Evolutionary conservation across 116 monocot genomes (phyloP).

Genomic region (Dioscorea cayenensis): DNA sequence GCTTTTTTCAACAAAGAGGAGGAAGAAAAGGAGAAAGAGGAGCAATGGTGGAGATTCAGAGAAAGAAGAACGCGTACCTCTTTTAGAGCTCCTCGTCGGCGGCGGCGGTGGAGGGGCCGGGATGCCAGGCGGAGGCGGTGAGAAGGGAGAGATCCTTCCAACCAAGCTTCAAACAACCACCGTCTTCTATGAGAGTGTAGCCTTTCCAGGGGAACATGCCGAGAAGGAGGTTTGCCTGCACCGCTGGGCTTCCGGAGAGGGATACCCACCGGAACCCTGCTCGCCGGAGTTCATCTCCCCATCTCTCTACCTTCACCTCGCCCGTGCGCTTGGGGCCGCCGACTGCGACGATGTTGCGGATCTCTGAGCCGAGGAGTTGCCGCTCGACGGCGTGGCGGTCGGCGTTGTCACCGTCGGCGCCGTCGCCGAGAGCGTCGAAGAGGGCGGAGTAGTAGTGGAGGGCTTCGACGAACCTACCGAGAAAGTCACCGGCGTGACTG

Average conservation of each 20-base stretch:
- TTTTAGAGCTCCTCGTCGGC: neutral
- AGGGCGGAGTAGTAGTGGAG: constrained; percentile 90
- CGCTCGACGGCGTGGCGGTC: constrained; percentile 79
- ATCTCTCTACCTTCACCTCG: constrained; percentile 61
- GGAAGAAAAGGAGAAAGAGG: too few relatives aligned
- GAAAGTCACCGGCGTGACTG: constrained; percentile 47
- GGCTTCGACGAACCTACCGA: constrained; percentile 76
- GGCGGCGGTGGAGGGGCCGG: neutral
- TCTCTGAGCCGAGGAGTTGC: constrained; percentile 73
- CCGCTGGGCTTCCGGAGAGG: constrained; percentile 62
- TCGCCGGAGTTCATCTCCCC: constrained; percentile 61
- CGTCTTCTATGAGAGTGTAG: constrained; percentile 74
- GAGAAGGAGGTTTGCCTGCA: constrained; percentile 70
- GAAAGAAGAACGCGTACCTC: too few relatives aligned
- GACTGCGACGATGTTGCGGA: constrained; percentile 63
- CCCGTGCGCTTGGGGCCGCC: constrained; percentile 61
- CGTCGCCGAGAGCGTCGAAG: constrained; percentile 85
- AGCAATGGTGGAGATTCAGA: too few relatives aligned
- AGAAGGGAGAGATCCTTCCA: constrained; percentile 83
- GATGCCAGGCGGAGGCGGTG: constrained; percentile 73
- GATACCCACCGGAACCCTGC: constrained; percentile 55
- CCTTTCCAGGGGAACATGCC: constrained; percentile 88
- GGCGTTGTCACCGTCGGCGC: constrained; percentile 16
- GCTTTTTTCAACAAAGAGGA: too few relatives aligned
- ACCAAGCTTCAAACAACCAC: constrained; percentile 66